These are phyloP conservation scores for Tylopilus balloui DNA, from an alignment of 768 basidiomycete species.

Conservation along the genomic window DNA sequence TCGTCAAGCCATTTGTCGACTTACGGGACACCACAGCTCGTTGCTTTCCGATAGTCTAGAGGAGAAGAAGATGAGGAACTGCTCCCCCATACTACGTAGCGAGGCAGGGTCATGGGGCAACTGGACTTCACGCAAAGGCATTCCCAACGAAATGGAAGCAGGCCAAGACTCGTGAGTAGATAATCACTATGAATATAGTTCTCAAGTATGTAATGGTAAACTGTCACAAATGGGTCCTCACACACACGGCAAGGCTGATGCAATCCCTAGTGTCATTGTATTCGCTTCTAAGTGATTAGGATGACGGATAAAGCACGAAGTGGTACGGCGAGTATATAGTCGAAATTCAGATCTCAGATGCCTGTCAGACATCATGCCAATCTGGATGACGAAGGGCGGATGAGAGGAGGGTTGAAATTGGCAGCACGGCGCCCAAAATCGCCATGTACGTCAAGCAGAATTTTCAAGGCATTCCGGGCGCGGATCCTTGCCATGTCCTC, in stretches of 20 bases:
- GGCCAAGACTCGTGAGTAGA: background rate
- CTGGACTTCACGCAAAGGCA: slow-evolving; percentile 47
- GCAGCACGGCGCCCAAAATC: slow-evolving; percentile 69
- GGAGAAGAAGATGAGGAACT: slow-evolving; percentile 66
- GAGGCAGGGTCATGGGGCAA: slow-evolving; percentile 34
- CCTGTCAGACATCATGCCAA: slow-evolving; percentile 14
- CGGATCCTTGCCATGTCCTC: slow-evolving; percentile 87
- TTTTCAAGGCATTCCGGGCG: slow-evolving; percentile 93
- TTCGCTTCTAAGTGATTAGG: slow-evolving; percentile 15
- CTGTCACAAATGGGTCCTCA: background rate
- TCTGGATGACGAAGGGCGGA: slow-evolving; percentile 17
- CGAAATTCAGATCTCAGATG: background rate
- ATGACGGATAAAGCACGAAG: slow-evolving; percentile 15
- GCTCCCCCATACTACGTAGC: slow-evolving; percentile 41
- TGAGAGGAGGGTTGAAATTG: slow-evolving; percentile 26
- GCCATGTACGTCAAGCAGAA: slow-evolving; percentile 84
- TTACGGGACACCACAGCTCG: slow-evolving; percentile 66
- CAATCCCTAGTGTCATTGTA: slow-evolving; percentile 10
- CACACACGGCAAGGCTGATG: background rate
- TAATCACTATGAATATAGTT: background rate
- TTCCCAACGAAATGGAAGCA: slow-evolving; percentile 17
- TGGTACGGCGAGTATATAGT: background rate
- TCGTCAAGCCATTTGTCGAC: slow-evolving; percentile 16
- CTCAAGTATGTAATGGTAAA: slow-evolving; percentile 8
- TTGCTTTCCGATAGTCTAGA: slow-evolving; percentile 51